Percentiles rank a stretch among this genome's conserved stretches.
Evolutionary conservation across 805 yeast species (phyloP).

Genomic region (Saccharomyces mikatae): DNA sequence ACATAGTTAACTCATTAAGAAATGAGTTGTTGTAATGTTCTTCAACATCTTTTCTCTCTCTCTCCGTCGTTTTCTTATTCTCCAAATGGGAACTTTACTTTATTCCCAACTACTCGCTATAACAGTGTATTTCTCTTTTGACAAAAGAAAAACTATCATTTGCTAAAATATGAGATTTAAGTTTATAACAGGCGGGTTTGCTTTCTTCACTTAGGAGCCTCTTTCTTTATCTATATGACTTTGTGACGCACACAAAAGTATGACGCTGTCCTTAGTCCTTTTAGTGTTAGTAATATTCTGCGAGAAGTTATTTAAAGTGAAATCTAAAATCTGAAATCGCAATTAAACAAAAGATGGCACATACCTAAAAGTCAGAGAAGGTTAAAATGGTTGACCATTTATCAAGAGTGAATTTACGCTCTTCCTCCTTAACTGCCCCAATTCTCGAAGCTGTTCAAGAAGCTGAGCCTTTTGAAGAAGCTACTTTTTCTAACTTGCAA

Average conservation of each 20-base stretch:
- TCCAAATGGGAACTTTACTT: too few relatives aligned
- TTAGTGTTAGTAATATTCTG: background rate
- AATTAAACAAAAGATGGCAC: background rate
- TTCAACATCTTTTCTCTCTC: too few relatives aligned
- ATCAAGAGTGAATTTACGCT: constrained; percentile 47
- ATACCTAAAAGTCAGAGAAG: background rate
- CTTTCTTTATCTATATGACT: background rate
- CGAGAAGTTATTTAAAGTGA: background rate
- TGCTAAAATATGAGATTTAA: too few relatives aligned
- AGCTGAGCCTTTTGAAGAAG: constrained; percentile 87
- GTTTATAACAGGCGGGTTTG: too few relatives aligned
- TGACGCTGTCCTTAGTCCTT: background rate
- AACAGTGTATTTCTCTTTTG: too few relatives aligned
- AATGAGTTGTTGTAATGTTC: too few relatives aligned
- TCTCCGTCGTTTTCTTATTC: too few relatives aligned
- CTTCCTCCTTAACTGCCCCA: constrained; percentile 79
- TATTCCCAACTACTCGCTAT: too few relatives aligned
- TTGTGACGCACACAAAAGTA: background rate
- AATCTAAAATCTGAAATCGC: too few relatives aligned
- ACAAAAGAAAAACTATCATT: too few relatives aligned
- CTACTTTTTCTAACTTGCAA: constrained; percentile 20
- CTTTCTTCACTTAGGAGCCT: background rate
- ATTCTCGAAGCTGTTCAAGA: constrained; percentile 87
- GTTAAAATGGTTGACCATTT: background rate
- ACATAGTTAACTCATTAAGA: too few relatives aligned